A percentile compares a stretch with the other conserved stretches of the same genome.
phyloP scores from a whole-genome alignment of 768 basidiomycete species.

The Tulasnella sp. region DNA sequence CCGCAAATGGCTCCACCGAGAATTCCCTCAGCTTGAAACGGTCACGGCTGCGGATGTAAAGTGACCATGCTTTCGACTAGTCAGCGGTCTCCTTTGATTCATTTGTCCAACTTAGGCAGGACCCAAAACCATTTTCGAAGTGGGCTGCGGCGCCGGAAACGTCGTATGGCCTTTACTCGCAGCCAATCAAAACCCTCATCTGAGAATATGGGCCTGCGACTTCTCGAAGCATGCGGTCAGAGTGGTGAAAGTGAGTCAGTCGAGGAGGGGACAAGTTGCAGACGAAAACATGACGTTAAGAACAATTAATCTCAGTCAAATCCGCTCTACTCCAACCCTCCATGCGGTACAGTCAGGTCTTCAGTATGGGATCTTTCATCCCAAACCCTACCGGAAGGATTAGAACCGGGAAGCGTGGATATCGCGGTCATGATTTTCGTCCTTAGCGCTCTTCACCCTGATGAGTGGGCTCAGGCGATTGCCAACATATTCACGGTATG shows the following conservation, averaged over 20 bases:
- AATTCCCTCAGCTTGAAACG: conserved; percentile 79
- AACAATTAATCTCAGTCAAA: conserved; percentile 41
- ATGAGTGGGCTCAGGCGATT: conserved; percentile 80
- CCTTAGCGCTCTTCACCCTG: conserved; percentile 82
- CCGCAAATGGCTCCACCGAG: conserved; percentile 90
- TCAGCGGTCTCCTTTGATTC: not conserved
- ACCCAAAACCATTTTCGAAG: conserved; percentile 61
- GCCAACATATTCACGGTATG: conserved; percentile 65
- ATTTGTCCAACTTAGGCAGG: conserved; percentile 49
- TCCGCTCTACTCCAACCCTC: conserved; percentile 53
- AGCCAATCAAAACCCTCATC: conserved; percentile 68
- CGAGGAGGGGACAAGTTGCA: not conserved
- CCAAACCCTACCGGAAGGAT: conserved; percentile 42
- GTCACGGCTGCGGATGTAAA: conserved; percentile 56
- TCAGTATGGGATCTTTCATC: conserved; percentile 89
- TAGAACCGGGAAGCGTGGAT: conserved; percentile 64
- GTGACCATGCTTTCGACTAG: not conserved
- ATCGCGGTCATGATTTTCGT: conserved; percentile 91
- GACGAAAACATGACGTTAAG: not conserved
- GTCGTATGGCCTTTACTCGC: conserved; percentile 80
- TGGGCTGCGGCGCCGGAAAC: conserved; percentile 96
- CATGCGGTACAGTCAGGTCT: conserved; percentile 59
- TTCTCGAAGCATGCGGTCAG: conserved; percentile 84
- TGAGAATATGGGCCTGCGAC: conserved; percentile 60
- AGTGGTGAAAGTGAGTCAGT: conserved; percentile 59